phyloP scores from a whole-genome alignment of 2,329 filamentous ascomycete genomes.

The Colletotrichum sp. region DNA sequence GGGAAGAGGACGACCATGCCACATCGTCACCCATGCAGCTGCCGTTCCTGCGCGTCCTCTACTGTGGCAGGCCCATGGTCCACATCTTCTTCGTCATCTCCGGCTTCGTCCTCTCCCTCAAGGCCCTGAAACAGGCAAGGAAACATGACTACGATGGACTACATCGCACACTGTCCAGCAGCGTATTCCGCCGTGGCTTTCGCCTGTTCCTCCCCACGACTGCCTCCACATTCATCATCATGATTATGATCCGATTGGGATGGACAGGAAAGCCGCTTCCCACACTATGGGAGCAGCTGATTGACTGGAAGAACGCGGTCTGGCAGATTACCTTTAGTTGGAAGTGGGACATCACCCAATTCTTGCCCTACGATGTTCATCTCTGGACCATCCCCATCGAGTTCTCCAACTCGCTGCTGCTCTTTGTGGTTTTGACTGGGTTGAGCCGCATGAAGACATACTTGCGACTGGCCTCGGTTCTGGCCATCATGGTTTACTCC shows the following conservation, averaged over 20 bases:
- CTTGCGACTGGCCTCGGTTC: conserved; percentile 33
- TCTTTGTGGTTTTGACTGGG: conserved; percentile 44
- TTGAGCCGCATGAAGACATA: conserved; percentile 36
- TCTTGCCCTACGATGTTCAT: conserved; percentile 43
- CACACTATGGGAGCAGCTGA: conserved; percentile 28
- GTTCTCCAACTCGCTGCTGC: conserved; percentile 48
- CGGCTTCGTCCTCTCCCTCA: conserved; percentile 51
- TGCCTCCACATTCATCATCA: conserved; percentile 44
- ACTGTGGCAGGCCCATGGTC: conserved; percentile 52
- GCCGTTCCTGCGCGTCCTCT: conserved; percentile 48
- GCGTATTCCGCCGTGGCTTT: conserved; percentile 50
- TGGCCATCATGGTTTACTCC: conserved; percentile 41
- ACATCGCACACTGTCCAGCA: conserved; percentile 46
- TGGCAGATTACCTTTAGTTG: conserved; percentile 30
- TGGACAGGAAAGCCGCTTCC: conserved; percentile 29
- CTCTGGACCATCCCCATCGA: conserved; percentile 56
- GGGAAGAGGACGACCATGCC: conserved; percentile 30
- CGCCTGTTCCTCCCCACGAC: conserved; percentile 52
- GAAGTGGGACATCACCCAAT: conserved; percentile 31
- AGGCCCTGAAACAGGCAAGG: conserved; percentile 46
- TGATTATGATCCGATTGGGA: conserved; percentile 36
- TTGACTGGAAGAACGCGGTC: conserved; percentile 30
- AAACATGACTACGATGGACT: conserved; percentile 40
- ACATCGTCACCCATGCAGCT: conserved; percentile 44
- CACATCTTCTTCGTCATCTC: conserved; percentile 59